A percentile compares a stretch with the other conserved stretches of the same genome.
phyloP scores from a whole-genome alignment of 495 filamentous ascomycete species.

The Cetradonia linearis region DNA sequence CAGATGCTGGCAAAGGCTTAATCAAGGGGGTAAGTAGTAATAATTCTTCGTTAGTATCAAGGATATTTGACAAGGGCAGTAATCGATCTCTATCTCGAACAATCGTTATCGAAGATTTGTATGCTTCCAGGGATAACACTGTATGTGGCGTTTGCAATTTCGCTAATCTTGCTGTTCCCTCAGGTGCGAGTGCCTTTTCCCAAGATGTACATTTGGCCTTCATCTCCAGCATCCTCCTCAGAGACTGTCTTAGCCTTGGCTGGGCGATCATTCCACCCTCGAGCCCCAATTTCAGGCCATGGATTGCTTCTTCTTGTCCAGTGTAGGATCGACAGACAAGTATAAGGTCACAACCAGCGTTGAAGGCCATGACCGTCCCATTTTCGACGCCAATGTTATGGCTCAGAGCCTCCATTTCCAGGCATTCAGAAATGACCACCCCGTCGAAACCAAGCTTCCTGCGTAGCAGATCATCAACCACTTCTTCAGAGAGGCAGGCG shows the following conservation, averaged over 20 bases:
- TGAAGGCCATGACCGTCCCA: conserved; percentile 87
- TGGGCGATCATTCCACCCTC: conserved; percentile 76
- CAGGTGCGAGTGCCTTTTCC: conserved; percentile 72
- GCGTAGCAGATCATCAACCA: conserved; percentile 73
- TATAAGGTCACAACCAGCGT: conserved; percentile 80
- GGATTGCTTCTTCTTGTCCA: conserved; percentile 78
- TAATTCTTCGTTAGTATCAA: conserved; percentile 74
- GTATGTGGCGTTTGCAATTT: conserved; percentile 70
- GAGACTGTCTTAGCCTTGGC: conserved; percentile 61
- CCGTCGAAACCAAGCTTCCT: conserved; percentile 77
- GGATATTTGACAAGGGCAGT: conserved; percentile 63
- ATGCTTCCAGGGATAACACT: conserved; percentile 67
- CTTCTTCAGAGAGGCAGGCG: conserved; percentile 80
- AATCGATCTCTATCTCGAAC: conserved; percentile 72
- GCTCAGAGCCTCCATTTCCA: conserved; percentile 89
- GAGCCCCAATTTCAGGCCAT: conserved; percentile 69
- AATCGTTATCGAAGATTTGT: conserved; percentile 77
- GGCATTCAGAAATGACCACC: conserved; percentile 84
- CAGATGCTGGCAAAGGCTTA: conserved; percentile 75
- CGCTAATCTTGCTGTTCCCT: conserved; percentile 60
- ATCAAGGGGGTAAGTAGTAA: conserved; percentile 74
- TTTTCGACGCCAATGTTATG: conserved; percentile 89
- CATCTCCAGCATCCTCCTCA: conserved; percentile 60
- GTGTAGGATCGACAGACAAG: conserved; percentile 76
- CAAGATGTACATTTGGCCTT: conserved; percentile 72